Evolutionary conservation across 805 yeast genomes (phyloP), one percentile per base, ranked within the genome.

Genomic region (Sugiyamaella chiloensis): DNA sequence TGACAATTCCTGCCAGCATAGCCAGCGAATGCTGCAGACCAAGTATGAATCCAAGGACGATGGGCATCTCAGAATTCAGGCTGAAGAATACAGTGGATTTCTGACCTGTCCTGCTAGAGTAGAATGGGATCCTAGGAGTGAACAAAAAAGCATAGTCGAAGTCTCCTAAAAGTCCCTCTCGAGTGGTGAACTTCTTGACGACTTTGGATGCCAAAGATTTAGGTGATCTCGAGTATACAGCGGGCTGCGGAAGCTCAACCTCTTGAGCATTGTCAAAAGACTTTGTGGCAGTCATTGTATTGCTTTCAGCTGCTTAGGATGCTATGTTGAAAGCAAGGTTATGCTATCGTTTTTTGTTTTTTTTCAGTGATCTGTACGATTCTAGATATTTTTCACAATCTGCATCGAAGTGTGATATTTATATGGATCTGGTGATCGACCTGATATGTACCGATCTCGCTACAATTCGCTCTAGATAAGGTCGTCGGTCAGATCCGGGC

Each of bases 1-100:
- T 72, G 30, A 85, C 84, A 43, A 89, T 78, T 60, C 96, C 96
- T 12, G 96, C 96, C 68, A 89, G 69, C 96, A 90, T 89, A 21
- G 96, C 81, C 54, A 89, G 65, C 1, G 95, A 70, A 62, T 89
- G 97, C 69, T 89, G 96, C 53, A 89, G 74, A 14, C 97, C 96
- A 27, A 90, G 74, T 8, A 89, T 48, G 48, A 85, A 64, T 1
- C 95, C 95, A 48, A 89, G 70, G 5, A 85, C 56, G n/a, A 88
- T 56, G 0, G 97, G 97, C 79, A 90, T 81, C 1, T 81, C 87
- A 37, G 82, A 79, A 62, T 88, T 72, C 43, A 89, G 67, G 3
- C 93, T 88, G 58, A 88, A 90, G 67, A 89, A 89, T 46, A 76
- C 76, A 24, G 55, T 70, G 66, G 53, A 61, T 65, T 57, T 54